Evolutionary conservation across 164 flowering plant genomes (phyloP).

Genomic region (Aristolochia contorta): DNA sequence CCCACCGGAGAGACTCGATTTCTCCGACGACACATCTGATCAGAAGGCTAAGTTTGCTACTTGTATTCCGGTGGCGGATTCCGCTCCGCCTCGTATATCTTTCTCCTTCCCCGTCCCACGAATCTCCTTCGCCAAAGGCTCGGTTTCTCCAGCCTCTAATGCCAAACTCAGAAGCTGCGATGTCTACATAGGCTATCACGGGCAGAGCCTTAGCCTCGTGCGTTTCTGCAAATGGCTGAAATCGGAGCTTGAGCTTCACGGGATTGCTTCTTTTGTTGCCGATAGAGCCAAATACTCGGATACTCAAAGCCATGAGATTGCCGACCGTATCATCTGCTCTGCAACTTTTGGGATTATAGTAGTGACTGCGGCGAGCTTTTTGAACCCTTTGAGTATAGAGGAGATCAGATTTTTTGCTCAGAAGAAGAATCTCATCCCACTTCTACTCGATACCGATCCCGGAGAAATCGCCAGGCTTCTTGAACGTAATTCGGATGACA

Average conservation of each 20-base stretch:
- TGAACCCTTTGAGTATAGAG: constrained; percentile 52
- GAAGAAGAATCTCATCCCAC: constrained; percentile 75
- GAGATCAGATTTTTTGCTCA: constrained; percentile 82
- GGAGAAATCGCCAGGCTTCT: constrained; percentile 33
- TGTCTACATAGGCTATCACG: constrained; percentile 82
- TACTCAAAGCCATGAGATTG: constrained; percentile 80
- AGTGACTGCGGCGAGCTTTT: constrained; percentile 36
- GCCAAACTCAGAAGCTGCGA: constrained; percentile 86
- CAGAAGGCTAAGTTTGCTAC: constrained; percentile 40
- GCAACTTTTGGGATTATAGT: constrained; percentile 66
- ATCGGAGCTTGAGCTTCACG: constrained; percentile 82
- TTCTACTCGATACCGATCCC: constrained; percentile 45
- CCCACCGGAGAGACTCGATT: constrained; percentile 63
- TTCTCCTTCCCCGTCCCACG: constrained; percentile 83
- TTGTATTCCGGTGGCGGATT: constrained; percentile 31
- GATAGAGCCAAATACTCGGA: constrained; percentile 78
- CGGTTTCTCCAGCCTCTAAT: constrained; percentile 54
- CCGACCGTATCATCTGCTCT: constrained; percentile 78
- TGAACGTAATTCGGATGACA: constrained; percentile 38
- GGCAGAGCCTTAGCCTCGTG: constrained; percentile 48
- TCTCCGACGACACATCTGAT: constrained; percentile 42
- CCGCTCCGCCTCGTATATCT: constrained; percentile 57
- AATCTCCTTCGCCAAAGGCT: constrained; percentile 57
- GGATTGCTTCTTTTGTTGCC: constrained; percentile 79
- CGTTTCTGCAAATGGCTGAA: constrained; percentile 88